These are phyloP conservation scores for Dendrocalamus sinicus DNA, from an alignment of 176 grass and related monocot genomes.

Conservation along the genomic window DNA sequence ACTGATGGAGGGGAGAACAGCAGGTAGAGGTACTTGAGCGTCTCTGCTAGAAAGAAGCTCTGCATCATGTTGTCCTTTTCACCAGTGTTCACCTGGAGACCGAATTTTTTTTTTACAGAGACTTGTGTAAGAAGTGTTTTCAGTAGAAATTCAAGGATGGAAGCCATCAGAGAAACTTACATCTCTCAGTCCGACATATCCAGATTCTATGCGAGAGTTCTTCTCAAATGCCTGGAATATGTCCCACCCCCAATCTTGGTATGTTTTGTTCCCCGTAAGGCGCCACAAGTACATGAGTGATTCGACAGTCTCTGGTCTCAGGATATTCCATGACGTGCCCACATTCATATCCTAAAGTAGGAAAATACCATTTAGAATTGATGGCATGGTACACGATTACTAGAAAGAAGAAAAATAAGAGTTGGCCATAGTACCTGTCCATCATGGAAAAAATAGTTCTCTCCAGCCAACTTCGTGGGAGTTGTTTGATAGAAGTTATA, in stretches of 20 bases:
- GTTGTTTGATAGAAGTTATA: slow-evolving; percentile 99
- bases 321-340: slow-evolving; percentile 99
- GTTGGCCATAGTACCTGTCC: slow-evolving; percentile 61
- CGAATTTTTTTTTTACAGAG: slow-evolving; percentile 7
- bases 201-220: slow-evolving; percentile 88
- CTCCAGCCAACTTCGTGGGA: slow-evolving; percentile 94
- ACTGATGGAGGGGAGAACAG: slow-evolving; percentile 91
- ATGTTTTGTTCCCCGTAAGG: slow-evolving; percentile 93
- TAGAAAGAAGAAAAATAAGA: slow-evolving; percentile 32
- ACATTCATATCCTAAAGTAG: slow-evolving; percentile 81
- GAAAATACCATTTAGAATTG: slow-evolving; percentile 37
- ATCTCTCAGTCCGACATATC: slow-evolving; percentile 93
- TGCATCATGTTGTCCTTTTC: slow-evolving; percentile 98
- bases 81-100: slow-evolving; percentile 79
- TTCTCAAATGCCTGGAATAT: slow-evolving; percentile 99
- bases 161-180: slow-evolving; percentile 56
- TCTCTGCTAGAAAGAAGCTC: slow-evolving; percentile 96
- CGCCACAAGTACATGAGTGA: slow-evolving; percentile 97
- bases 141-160: neutral
- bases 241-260: slow-evolving; percentile 99
- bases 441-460: slow-evolving; percentile 82
- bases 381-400: neutral
- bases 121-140: slow-evolving; percentile 5
- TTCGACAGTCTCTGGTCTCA: slow-evolving; percentile 97
- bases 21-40: slow-evolving; percentile 96